Conservation (phyloP, 2,329 filamentous ascomycete genomes). For the Colletotrichum filicis region DNA sequence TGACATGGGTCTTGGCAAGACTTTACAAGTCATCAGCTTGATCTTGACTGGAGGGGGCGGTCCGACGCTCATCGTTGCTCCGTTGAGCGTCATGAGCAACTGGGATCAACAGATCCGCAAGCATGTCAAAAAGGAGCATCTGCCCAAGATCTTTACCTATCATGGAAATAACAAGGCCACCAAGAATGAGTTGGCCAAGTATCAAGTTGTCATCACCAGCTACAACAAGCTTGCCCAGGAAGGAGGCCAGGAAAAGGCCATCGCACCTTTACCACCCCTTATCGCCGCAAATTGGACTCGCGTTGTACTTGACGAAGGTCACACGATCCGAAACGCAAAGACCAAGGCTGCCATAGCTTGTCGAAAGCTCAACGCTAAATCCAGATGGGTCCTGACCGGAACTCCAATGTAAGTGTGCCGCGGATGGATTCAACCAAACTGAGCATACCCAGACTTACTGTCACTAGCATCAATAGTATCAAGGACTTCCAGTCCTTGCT, state of each 20-base stretch:
- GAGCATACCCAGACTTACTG: conserved; percentile 33
- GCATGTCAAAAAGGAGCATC: conserved; percentile 74
- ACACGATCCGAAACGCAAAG: conserved; percentile 81
- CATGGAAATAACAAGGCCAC: conserved; percentile 73
- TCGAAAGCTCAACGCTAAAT: conserved; percentile 73
- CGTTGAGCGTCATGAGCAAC: conserved; percentile 89
- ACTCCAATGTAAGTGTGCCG: conserved; percentile 74
- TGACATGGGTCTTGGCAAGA: conserved; percentile 94
- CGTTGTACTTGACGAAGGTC: conserved; percentile 85
- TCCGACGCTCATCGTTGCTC: conserved; percentile 82
- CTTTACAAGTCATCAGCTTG: conserved; percentile 84
- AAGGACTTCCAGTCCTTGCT: conserved; percentile 85
- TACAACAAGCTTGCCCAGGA: conserved; percentile 82
- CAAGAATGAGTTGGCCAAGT: conserved; percentile 67
- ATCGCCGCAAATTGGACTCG: conserved; percentile 75
- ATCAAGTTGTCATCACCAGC: conserved; percentile 84
- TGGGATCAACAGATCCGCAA: conserved; percentile 83
- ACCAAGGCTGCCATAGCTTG: conserved; percentile 79
- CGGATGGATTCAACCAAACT: conserved; percentile 36
- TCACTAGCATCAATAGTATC: conserved; percentile 74
- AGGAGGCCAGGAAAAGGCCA: conserved; percentile 48
- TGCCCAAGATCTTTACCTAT: conserved; percentile 77
- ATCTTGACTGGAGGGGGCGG: conserved; percentile 70
- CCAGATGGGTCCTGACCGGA: conserved; percentile 83
- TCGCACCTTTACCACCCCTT: conserved; percentile 41